A percentile compares a stretch with the other conserved stretches of the same genome.
phyloP scores from a whole-genome alignment of 208 protist genomes.

The Balamuthia mandrillaris region DNA sequence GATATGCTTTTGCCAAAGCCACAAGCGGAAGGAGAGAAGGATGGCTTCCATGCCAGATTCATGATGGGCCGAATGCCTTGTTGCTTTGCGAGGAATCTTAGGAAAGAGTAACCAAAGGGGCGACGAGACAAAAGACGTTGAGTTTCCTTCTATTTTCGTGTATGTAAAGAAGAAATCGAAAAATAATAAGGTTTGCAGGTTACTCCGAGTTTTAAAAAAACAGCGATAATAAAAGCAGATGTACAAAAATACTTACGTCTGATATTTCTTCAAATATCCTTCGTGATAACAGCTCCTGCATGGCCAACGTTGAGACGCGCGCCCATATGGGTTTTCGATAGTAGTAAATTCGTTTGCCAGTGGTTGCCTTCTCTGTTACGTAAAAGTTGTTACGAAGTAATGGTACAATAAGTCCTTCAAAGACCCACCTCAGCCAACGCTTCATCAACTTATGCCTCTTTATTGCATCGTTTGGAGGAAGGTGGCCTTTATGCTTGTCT shows the following conservation, averaged over 20 bases:
- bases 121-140: not conserved
- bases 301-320: conserved; percentile 9
- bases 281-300: not conserved
- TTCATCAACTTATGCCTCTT: not conserved
- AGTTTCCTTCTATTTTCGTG: not conserved
- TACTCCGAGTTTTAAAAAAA: too few relatives aligned
- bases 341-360: conserved; percentile 34
- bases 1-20: too few relatives aligned
- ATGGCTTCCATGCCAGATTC: conserved; percentile 18
- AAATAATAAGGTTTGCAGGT: too few relatives aligned
- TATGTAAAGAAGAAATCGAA: too few relatives aligned
- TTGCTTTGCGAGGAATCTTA: conserved; percentile 32
- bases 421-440: not conserved
- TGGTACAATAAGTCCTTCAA: not conserved
- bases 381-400: conserved; percentile 35
- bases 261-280: not conserved
- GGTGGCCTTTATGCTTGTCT: conserved; percentile 22
- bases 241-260: too few relatives aligned
- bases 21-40: too few relatives aligned
- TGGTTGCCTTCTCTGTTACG: conserved; percentile 20
- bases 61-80: conserved; percentile 25
- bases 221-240: too few relatives aligned
- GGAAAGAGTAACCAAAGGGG: conserved; percentile 16
- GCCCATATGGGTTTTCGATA: conserved; percentile 40
- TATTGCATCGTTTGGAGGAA: too few relatives aligned